Conservation (phyloP, 345 rosid species). For the Linum trigynum region DNA sequence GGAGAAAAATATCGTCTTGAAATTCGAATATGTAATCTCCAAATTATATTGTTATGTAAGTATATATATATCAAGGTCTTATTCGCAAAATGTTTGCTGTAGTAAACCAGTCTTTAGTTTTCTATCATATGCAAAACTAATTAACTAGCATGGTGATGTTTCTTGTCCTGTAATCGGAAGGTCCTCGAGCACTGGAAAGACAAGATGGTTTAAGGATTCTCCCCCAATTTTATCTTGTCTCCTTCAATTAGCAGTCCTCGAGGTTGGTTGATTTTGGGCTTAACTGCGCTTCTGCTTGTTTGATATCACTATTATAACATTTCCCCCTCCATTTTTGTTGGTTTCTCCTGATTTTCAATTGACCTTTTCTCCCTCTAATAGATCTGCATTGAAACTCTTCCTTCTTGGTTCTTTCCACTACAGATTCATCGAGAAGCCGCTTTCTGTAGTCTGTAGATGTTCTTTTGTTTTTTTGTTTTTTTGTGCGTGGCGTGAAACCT, state of each 20-base stretch:
- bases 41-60: background rate
- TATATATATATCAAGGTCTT: too few species aligned
- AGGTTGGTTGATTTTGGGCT: constrained; percentile 2
- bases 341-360: background rate
- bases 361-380: constrained; percentile 4
- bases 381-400: background rate
- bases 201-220: background rate
- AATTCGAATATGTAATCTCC: background rate
- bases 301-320: background rate
- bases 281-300: constrained; percentile 6
- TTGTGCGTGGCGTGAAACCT: too few species aligned
- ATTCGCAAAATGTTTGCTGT: too few species aligned
- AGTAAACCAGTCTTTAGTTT: background rate
- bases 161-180: background rate
- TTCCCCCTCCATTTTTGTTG: constrained; percentile 7
- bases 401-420: background rate
- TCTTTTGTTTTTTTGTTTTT: too few species aligned
- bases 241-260: constrained; percentile 10
- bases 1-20: background rate
- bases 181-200: constrained; percentile 18
- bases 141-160: background rate
- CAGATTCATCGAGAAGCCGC: background rate
- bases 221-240: constrained; percentile 9
- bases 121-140: background rate
- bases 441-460: background rate